These are phyloP conservation scores for Zasmidium cellare DNA, from an alignment of 2,329 filamentous ascomycete genomes.

Conservation along the genomic window DNA sequence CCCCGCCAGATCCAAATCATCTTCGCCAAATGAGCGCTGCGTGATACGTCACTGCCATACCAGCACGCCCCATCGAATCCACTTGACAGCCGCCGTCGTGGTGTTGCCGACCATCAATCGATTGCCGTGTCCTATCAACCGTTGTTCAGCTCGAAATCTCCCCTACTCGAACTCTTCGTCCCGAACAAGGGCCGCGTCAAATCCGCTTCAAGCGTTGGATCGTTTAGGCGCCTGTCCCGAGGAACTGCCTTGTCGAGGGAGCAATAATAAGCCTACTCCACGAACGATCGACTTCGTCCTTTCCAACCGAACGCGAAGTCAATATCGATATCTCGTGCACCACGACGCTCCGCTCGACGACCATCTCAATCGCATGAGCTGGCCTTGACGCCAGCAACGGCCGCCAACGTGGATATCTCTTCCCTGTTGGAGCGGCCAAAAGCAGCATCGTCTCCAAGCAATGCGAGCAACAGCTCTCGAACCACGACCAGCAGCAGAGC, in stretches of 20 bases:
- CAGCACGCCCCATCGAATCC: slow-evolving; percentile 13
- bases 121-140: not conserved
- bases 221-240: slow-evolving; percentile 1
- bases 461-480: slow-evolving; percentile 42
- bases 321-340: not conserved
- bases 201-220: slow-evolving; percentile 8
- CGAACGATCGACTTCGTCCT: not conserved
- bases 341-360: not conserved
- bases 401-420: slow-evolving; percentile 92
- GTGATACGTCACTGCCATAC: slow-evolving; percentile 20
- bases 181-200: slow-evolving; percentile 17
- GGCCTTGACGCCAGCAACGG: slow-evolving; percentile 44
- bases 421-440: slow-evolving; percentile 76
- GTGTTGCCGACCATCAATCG: not conserved
- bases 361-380: slow-evolving; percentile 38
- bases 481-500: slow-evolving; percentile 29
- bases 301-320: not conserved
- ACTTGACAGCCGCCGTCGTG: slow-evolving; percentile 9
- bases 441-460: slow-evolving; percentile 64
- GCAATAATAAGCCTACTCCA: not conserved
- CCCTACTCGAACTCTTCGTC: slow-evolving; percentile 6
- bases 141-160: not conserved
- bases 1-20: too few relatives aligned
- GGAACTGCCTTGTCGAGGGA: slow-evolving; percentile 1
- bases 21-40: slow-evolving; percentile 8